A percentile compares a stretch with the other conserved stretches of the same genome.
These are phyloP conservation scores for Vitis hybrid DNA, from an alignment of 177 flowering plant genomes.

Conservation along the genomic window DNA sequence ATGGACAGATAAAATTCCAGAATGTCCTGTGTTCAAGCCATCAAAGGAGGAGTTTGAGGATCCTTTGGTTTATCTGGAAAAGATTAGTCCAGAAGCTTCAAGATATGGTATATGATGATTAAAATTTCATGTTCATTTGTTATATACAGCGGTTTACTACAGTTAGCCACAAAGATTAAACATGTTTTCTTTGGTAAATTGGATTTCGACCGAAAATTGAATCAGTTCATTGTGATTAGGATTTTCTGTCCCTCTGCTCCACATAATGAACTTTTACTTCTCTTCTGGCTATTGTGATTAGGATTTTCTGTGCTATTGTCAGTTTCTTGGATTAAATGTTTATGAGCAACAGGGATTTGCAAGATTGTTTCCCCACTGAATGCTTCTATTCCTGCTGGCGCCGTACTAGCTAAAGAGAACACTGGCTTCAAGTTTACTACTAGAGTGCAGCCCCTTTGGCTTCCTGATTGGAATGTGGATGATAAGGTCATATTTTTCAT, in stretches of 20 bases:
- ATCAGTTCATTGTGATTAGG: neutral
- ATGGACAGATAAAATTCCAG: slow-evolving; percentile 21
- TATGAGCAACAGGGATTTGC: slow-evolving; percentile 25
- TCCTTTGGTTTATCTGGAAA: slow-evolving; percentile 27
- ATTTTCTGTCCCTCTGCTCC: neutral
- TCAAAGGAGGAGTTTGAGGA: slow-evolving; percentile 25
- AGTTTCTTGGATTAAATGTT: no score
- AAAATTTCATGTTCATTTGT: neutral
- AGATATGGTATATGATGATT: slow-evolving; percentile 22
- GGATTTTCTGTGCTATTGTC: no score
- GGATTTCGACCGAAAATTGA: no score
- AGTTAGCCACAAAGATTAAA: no score
- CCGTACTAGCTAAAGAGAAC: slow-evolving; percentile 18
- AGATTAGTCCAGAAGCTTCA: slow-evolving; percentile 28
- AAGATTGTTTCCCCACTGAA: slow-evolving; percentile 29
- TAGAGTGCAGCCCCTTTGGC: slow-evolving; percentile 27
- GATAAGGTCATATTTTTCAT: slow-evolving; percentile 16
- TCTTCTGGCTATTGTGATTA: neutral
- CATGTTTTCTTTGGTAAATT: no score
- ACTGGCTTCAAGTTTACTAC: slow-evolving; percentile 21
- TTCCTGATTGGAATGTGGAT: slow-evolving; percentile 19
- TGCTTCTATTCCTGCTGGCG: slow-evolving; percentile 23
- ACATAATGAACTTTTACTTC: neutral
- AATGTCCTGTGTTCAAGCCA: slow-evolving; percentile 29
- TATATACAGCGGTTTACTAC: no score